Base-by-base conservation (phyloP, 2,329 filamentous ascomycete species). In the Byssoonygena ceratinophila region DNA sequence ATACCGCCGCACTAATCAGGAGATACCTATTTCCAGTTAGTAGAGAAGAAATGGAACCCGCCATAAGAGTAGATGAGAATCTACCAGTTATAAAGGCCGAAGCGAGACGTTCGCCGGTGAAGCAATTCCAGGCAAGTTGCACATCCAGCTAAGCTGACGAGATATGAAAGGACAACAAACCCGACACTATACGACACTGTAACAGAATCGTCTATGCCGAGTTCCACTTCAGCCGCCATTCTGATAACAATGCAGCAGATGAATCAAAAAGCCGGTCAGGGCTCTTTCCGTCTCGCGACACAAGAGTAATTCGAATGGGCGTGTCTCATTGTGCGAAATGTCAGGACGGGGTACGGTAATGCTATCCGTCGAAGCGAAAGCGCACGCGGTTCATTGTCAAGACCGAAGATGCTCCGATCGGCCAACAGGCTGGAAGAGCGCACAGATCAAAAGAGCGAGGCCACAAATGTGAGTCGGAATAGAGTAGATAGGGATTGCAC, bases 51-150 rank as follows among this genome's bases (percentile, higher is more conserved):
- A 22, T 16, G 51, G 14, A 49, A 20, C 2, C 27, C 44, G 40
- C 43, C 20, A n/a, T 46, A 12, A 32, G 45, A 45, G 46, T 22
- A 18, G 14, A 4, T 31, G 32, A 25, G 27, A 31, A 60, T 74
- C 52, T 75, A 85, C 83, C 84, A 81, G 61, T 87, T 88, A 63
- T 81, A 80, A 51, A 78, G 66, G 7, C 85, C 85, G 62, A 78
- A 79, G 51, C 77, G 77, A 1, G 84, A 81, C 0, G 84, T 88
- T 59, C 86, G 76, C 54, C 86, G 75, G 64, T 92, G 85, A 48
- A 94, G 80, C 54, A 94, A 72, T 66, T 94, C 89, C 29, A 94
- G 74, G 0, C 88, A 90, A 2, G 87, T 87, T 47, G 81, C 76
- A 46, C 86, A 83, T 56, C 89, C 89, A 58, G 86, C 73, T 57